A percentile compares a stretch with the other conserved stretches of the same genome.
phyloP scores from a whole-genome alignment of 2,329 filamentous ascomycete species.

The Fusarium virguliforme region DNA sequence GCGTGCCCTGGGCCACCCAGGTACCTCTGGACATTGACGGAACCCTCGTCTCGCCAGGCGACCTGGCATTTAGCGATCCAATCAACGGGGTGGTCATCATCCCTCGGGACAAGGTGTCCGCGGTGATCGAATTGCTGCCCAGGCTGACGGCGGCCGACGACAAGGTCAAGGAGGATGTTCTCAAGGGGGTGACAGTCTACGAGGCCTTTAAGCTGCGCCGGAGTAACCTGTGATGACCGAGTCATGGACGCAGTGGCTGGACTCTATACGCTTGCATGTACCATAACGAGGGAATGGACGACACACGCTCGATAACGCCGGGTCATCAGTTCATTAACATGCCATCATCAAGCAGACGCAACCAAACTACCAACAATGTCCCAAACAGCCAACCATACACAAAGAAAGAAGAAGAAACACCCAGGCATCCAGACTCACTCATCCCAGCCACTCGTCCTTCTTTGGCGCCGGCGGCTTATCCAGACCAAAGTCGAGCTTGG shows the following conservation, averaged over 20 bases:
- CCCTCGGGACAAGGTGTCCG: slow-evolving; percentile 71
- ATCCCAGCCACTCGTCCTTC: slow-evolving; percentile 55
- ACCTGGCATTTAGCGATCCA: slow-evolving; percentile 79
- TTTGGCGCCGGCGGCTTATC: slow-evolving; percentile 53
- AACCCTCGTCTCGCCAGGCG: slow-evolving; percentile 67
- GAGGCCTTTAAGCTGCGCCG: slow-evolving; percentile 77
- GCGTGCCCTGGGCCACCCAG: slow-evolving; percentile 70
- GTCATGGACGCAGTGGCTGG: slow-evolving; percentile 9
- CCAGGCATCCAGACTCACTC: slow-evolving; percentile 38
- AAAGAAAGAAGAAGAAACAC: slow-evolving; percentile 43
- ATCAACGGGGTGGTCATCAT: slow-evolving; percentile 80
- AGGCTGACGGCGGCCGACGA: slow-evolving; percentile 67
- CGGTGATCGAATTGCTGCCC: slow-evolving; percentile 75
- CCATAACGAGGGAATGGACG: slow-evolving; percentile 27
- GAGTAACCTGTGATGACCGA: slow-evolving; percentile 51
- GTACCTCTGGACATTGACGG: slow-evolving; percentile 63
- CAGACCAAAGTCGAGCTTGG: slow-evolving; percentile 68
- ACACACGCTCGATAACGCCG: slow-evolving; percentile 42
- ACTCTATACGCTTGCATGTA: slow-evolving; percentile 19
- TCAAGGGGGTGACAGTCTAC: slow-evolving; percentile 72
- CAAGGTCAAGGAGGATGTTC: slow-evolving; percentile 76
- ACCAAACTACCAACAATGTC: slow-evolving; percentile 51
- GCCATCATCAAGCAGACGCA: slow-evolving; percentile 55
- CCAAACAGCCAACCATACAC: slow-evolving; percentile 47
- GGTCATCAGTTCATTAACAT: slow-evolving; percentile 61